Percentiles rank a stretch among this genome's conserved stretches.
phyloP scores from a whole-genome alignment of 2,329 filamentous ascomycete species.

The Neopestalotiopsis sp. region DNA sequence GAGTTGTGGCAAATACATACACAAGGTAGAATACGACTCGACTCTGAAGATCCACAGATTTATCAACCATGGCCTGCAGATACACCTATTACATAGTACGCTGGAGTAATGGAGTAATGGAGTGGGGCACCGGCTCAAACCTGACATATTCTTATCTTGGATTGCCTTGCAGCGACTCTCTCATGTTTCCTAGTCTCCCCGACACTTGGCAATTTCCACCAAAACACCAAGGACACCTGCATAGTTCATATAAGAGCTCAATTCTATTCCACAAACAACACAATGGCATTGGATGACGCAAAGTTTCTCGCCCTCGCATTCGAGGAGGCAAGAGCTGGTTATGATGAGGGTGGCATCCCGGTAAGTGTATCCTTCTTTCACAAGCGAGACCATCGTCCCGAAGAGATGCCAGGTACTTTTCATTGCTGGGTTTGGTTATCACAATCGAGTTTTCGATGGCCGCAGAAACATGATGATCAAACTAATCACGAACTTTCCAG shows the following conservation, averaged over 20 bases:
- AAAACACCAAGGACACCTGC: neutral
- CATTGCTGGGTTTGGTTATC: neutral
- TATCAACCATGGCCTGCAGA: neutral
- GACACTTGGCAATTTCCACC: neutral
- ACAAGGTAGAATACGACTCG: neutral
- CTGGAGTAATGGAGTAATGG: neutral
- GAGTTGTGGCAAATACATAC: neutral
- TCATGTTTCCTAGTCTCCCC: neutral
- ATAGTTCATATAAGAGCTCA: neutral
- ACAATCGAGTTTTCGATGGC: neutral
- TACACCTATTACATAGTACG: conserved; percentile 4
- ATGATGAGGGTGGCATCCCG: conserved; percentile 54
- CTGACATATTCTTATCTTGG: neutral
- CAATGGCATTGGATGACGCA: conserved; percentile 43
- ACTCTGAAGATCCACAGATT: neutral
- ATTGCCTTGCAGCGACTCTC: neutral
- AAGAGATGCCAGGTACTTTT: neutral
- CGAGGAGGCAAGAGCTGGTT: conserved; percentile 51
- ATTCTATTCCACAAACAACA: neutral
- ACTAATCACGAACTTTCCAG: neutral
- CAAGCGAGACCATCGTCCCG: neutral
- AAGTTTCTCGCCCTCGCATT: conserved; percentile 50
- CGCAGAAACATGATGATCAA: neutral
- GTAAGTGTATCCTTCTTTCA: conserved; percentile 35
- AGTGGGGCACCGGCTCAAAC: neutral